Evolutionary conservation across 345 rosid genomes (phyloP).

Genomic region (Erysimum cheiranthoides): DNA sequence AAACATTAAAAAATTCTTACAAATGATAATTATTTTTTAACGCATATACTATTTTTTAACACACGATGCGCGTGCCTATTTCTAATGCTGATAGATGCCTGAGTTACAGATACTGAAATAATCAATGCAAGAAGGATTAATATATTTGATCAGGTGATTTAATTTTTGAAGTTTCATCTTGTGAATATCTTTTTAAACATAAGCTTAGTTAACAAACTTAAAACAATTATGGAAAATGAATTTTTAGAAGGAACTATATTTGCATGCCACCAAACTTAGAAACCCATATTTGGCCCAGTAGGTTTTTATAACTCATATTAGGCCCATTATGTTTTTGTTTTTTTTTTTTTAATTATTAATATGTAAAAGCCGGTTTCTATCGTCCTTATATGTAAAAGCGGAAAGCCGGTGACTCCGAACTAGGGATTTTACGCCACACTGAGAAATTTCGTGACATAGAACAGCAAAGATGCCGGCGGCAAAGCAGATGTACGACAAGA

Average conservation of each 20-base stretch:
- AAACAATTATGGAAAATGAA: too few relatives aligned
- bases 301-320: not conserved
- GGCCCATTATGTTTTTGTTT: conserved; percentile 23
- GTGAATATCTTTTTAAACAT: not conserved
- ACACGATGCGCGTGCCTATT: too few relatives aligned
- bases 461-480: conserved; percentile 54
- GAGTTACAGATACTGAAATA: too few relatives aligned
- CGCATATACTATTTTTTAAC: too few relatives aligned
- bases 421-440: conserved; percentile 41
- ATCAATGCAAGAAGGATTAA: too few relatives aligned
- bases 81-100: too few relatives aligned
- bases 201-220: not conserved
- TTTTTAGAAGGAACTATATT: not conserved
- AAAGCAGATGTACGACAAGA: conserved; percentile 58
- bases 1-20: too few relatives aligned
- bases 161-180: too few relatives aligned
- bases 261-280: not conserved
- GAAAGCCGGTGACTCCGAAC: too few relatives aligned
- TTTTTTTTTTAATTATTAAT: too few relatives aligned
- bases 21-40: too few relatives aligned
- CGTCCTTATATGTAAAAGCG: conserved; percentile 26
- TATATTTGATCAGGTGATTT: too few relatives aligned
- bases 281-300: not conserved
- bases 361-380: not conserved
- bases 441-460: not conserved